Percentiles rank a stretch among this genome's conserved stretches.
Conservation (phyloP, 2,329 filamentous ascomycete species). For the Colletotrichum plurivorum region DNA sequence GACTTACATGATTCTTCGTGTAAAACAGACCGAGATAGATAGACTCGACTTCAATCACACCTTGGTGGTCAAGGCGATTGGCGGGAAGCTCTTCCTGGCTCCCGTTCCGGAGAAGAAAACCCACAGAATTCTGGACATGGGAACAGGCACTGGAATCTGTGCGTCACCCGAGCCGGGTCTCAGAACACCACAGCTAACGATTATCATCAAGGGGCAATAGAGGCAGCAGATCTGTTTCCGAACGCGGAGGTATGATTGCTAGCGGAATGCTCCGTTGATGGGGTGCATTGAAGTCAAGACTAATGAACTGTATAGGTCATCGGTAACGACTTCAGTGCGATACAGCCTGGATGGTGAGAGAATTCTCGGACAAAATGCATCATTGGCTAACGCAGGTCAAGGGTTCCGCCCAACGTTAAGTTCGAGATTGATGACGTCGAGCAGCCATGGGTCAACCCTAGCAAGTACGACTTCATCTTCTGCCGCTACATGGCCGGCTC, state of each 20-base stretch:
- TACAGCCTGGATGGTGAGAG: too few relatives aligned
- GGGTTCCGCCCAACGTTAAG: constrained; percentile 73
- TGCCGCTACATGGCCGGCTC: constrained; percentile 19
- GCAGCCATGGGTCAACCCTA: constrained; percentile 58
- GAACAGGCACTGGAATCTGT: constrained; percentile 60
- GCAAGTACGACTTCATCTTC: constrained; percentile 51
- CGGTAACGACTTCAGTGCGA: too few relatives aligned
- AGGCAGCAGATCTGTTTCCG: constrained; percentile 53
- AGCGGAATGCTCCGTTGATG: too few relatives aligned
- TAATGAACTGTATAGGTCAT: too few relatives aligned
- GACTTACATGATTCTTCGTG: neutral
- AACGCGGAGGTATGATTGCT: constrained; percentile 42
- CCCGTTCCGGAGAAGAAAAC: constrained; percentile 48
- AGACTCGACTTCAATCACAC: constrained; percentile 23
- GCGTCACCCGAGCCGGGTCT: neutral
- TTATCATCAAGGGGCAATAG: constrained; percentile 51
- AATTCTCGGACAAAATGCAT: too few relatives aligned
- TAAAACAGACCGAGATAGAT: neutral
- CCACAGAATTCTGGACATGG: constrained; percentile 57
- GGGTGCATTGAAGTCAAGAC: too few relatives aligned
- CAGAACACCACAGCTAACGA: neutral
- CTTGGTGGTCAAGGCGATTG: constrained; percentile 9
- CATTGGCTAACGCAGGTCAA: neutral
- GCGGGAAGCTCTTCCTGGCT: constrained; percentile 33
- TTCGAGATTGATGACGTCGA: constrained; percentile 54